These are phyloP conservation scores for Picea abies DNA, from an alignment of 83 land plant species.

Conservation along the genomic window DNA sequence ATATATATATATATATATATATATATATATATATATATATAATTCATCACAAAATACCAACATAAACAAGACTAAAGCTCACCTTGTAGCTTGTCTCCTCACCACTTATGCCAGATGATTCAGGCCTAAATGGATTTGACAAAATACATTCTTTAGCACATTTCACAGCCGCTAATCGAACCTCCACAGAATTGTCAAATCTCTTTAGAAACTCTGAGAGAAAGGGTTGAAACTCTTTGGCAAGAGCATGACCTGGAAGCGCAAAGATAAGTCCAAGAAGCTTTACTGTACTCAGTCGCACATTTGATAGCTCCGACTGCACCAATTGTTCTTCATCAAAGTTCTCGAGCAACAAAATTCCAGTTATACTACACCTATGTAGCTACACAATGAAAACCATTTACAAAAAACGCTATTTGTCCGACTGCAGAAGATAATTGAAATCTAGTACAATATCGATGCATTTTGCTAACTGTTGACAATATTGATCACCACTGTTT, in stretches of 20 bases:
- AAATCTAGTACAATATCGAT: neutral
- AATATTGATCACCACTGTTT: neutral
- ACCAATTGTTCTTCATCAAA: neutral
- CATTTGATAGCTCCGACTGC: neutral
- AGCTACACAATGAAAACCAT: neutral
- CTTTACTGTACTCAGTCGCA: constrained; percentile 38
- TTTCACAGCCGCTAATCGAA: no score
- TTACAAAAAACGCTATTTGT: neutral
- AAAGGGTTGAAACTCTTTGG: constrained; percentile 36
- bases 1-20: no score
- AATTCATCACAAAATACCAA: no score
- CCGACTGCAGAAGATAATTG: neutral
- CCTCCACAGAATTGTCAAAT: no score
- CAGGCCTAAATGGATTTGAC: no score
- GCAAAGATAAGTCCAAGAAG: constrained; percentile 44
- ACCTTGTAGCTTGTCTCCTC: no score
- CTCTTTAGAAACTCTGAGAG: constrained; percentile 26
- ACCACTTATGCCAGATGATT: no score
- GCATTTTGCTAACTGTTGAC: neutral
- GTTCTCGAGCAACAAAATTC: neutral
- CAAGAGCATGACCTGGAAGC: constrained; percentile 33
- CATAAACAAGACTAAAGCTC: no score
- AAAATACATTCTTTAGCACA: no score
- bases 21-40: no score
- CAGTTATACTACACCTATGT: neutral